phyloP scores from a whole-genome alignment of 2,329 filamentous ascomycete species.

The Cordyceps fumosorosea region DNA sequence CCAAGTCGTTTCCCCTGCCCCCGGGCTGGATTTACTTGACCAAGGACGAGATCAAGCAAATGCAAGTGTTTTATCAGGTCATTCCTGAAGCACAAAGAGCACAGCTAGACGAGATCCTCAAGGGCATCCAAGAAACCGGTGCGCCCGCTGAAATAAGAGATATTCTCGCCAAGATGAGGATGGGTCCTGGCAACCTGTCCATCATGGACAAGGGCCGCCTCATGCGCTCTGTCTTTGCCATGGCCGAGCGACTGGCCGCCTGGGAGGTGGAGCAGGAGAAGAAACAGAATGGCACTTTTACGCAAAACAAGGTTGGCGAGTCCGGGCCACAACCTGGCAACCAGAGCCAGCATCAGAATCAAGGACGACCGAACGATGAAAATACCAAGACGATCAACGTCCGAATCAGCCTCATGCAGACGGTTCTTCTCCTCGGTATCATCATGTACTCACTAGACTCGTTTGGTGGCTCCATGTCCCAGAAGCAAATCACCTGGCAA shows the following conservation, averaged over 20 bases:
- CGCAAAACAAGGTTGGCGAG: conserved; percentile 18
- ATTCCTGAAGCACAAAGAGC: conserved; percentile 58
- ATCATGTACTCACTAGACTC: conserved; percentile 43
- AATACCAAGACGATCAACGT: conserved; percentile 27
- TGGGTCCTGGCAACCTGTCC: conserved; percentile 47
- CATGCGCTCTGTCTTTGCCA: conserved; percentile 30
- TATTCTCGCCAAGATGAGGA: conserved; percentile 45
- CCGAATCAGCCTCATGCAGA: conserved; percentile 30
- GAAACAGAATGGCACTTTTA: conserved; percentile 18
- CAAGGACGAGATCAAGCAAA: conserved; percentile 40
- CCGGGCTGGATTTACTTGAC: conserved; percentile 41
- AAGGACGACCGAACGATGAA: conserved; percentile 17
- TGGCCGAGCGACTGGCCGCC: conserved; percentile 30
- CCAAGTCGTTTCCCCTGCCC: conserved; percentile 28
- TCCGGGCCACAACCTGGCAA: not conserved
- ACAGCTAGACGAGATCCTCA: conserved; percentile 52
- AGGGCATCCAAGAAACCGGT: conserved; percentile 59
- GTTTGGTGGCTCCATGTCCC: conserved; percentile 35
- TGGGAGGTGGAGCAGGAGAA: conserved; percentile 19
- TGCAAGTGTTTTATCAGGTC: conserved; percentile 55
- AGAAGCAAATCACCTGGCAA: conserved; percentile 89
- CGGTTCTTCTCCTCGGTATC: conserved; percentile 40
- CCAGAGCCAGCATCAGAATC: conserved; percentile 13
- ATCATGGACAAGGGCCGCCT: conserved; percentile 32
- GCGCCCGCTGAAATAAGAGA: conserved; percentile 62